These are phyloP conservation scores for Corymbia citriodora DNA, from an alignment of 441 rosid genomes.

Conservation along the genomic window DNA sequence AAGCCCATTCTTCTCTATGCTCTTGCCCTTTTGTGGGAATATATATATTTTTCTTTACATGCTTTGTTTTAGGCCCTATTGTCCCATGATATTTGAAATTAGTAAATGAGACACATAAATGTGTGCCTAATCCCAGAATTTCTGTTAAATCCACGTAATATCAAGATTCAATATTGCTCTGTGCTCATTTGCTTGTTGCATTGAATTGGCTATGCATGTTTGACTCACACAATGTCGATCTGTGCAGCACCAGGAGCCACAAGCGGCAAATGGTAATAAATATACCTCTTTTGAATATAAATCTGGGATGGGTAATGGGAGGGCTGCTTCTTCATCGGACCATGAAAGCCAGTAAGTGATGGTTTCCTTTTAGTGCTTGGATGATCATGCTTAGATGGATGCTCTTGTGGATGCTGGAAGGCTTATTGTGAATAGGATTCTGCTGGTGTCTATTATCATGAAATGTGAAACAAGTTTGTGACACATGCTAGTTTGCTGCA, in stretches of 20 bases:
- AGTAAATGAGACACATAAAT: not conserved
- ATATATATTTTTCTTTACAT: not conserved
- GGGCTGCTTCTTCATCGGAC: constrained; percentile 95
- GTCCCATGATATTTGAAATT: not conserved
- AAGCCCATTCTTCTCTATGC: not conserved
- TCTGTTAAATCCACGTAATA: not conserved
- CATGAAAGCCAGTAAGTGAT: constrained; percentile 97
- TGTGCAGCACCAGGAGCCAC: constrained; percentile 92
- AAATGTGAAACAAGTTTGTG: not conserved
- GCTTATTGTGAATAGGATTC: not conserved
- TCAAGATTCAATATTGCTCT: not conserved
- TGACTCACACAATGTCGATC: constrained; percentile 7
- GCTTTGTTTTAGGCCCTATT: not conserved
- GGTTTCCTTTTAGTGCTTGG: not conserved
- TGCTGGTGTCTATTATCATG: not conserved
- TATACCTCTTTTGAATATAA: constrained; percentile 92
- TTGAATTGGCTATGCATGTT: constrained; percentile 7
- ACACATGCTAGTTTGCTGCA: not conserved
- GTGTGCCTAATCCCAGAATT: not conserved
- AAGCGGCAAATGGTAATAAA: constrained; percentile 74
- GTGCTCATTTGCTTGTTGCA: not conserved
- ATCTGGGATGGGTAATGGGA: constrained; percentile 92
- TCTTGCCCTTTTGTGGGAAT: not conserved
- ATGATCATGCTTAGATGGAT: not conserved
- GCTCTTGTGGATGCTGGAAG: not conserved